Evolutionary conservation across 177 flowering plant species (phyloP).

Genomic region (Vitis hybrid): DNA sequence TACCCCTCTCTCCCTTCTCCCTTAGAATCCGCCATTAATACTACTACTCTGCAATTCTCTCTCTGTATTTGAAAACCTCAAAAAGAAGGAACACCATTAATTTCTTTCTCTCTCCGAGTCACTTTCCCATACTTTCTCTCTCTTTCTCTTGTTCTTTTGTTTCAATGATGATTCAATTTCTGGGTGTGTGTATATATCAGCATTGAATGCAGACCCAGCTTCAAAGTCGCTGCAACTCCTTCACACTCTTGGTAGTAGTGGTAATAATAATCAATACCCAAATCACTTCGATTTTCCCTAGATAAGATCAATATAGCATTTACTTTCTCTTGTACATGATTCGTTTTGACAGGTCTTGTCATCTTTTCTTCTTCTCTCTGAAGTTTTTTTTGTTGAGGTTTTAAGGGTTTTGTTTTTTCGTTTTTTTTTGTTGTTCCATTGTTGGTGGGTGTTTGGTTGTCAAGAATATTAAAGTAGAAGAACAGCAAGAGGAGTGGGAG

Average conservation of each 20-base stretch:
- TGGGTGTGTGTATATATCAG: constrained; percentile 3
- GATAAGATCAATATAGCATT: constrained; percentile 14
- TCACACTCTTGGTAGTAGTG: constrained; percentile 1
- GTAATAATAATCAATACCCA: too few species aligned
- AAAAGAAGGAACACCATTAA: constrained; percentile 10
- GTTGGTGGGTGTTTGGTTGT: not conserved
- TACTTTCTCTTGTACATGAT: constrained; percentile 6
- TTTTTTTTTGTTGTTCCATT: not conserved
- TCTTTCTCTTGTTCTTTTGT: not conserved
- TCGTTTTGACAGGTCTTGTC: not conserved
- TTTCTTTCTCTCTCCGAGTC: constrained; percentile 5
- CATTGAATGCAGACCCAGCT: constrained; percentile 26
- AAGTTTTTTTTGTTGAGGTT: not conserved
- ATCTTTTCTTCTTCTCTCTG: constrained; percentile 1
- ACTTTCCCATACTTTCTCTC: constrained; percentile 6
- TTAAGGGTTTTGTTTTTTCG: not conserved
- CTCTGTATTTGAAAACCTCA: constrained; percentile 10
- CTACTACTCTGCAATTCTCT: constrained; percentile 17
- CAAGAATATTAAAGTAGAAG: constrained; percentile 5
- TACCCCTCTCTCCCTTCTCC: constrained; percentile 5
- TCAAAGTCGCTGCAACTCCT: constrained; percentile 24
- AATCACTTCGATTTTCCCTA: constrained; percentile 12
- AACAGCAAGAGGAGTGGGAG: constrained; percentile 9
- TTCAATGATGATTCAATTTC: constrained; percentile 24
- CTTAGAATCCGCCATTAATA: constrained; percentile 28